Evolutionary conservation across 495 filamentous ascomycete species (phyloP).

Genomic region (Xanthoparmelia taractica): DNA sequence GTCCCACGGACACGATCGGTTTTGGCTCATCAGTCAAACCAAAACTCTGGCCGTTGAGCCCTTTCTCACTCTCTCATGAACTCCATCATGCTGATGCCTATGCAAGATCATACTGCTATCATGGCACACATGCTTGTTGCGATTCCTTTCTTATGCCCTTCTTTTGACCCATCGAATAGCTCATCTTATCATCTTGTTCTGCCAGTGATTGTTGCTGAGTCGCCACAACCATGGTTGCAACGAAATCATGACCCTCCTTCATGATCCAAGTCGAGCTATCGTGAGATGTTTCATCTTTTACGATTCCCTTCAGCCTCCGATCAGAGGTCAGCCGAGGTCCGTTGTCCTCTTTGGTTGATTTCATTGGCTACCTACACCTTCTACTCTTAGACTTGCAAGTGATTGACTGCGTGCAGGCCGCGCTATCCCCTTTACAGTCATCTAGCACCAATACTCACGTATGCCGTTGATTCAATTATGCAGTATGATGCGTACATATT

Average conservation of each 20-base stretch:
- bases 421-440: background rate
- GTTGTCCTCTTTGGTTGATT: background rate
- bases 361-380: constrained; percentile 9
- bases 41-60: background rate
- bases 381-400: constrained; percentile 3
- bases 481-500: constrained; percentile 5
- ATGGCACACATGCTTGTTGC: background rate
- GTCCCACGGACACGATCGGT: background rate
- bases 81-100: background rate
- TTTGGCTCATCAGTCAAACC: background rate
- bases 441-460: background rate
- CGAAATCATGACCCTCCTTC: too few species aligned
- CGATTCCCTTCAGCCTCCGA: background rate
- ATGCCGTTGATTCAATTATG: background rate
- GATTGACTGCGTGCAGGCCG: background rate
- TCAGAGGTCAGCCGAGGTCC: constrained; percentile 6
- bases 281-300: background rate
- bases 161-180: background rate
- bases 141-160: background rate
- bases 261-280: background rate
- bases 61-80: background rate
- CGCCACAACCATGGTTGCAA: too few species aligned
- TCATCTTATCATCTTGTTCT: background rate
- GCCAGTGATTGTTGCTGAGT: background rate
- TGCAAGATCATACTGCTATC: background rate